These are phyloP conservation scores for Pelargonium nanum DNA, from an alignment of 345 rosid species.

Conservation along the genomic window DNA sequence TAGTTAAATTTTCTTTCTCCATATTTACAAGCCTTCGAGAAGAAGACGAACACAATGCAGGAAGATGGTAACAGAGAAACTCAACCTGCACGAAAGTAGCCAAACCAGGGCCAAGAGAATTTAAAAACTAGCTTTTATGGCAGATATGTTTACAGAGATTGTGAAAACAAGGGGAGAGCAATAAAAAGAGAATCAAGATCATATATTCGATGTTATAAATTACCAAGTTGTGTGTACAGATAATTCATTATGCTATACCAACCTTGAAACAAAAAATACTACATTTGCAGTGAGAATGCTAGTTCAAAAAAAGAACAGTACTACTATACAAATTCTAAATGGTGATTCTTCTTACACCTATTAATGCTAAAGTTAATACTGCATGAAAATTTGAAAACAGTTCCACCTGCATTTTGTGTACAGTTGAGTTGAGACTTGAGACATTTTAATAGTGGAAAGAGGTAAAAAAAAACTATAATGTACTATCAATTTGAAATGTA, in stretches of 20 bases:
- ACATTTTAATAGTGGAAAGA: neutral
- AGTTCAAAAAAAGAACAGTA: too few relatives aligned
- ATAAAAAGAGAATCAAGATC: neutral
- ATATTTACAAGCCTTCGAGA: constrained; percentile 26
- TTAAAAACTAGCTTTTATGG: neutral
- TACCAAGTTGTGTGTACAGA: neutral
- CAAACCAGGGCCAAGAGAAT: neutral
- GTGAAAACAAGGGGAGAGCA: too few relatives aligned
- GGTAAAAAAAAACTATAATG: too few relatives aligned
- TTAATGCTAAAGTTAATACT: neutral
- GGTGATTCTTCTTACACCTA: neutral
- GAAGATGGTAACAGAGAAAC: neutral
- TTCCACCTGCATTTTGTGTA: neutral
- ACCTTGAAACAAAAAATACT: neutral
- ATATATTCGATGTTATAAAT: too few relatives aligned
- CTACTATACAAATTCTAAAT: neutral
- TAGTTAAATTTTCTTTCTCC: constrained; percentile 38
- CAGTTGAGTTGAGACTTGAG: neutral
- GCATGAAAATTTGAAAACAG: neutral
- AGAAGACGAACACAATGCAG: neutral
- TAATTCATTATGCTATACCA: neutral
- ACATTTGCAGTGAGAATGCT: neutral
- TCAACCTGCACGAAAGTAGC: neutral
- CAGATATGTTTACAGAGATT: too few relatives aligned
- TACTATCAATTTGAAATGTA: neutral